phyloP scores from a whole-genome alignment of 345 rosid genomes.

The Lenwebbia sp. region DNA sequence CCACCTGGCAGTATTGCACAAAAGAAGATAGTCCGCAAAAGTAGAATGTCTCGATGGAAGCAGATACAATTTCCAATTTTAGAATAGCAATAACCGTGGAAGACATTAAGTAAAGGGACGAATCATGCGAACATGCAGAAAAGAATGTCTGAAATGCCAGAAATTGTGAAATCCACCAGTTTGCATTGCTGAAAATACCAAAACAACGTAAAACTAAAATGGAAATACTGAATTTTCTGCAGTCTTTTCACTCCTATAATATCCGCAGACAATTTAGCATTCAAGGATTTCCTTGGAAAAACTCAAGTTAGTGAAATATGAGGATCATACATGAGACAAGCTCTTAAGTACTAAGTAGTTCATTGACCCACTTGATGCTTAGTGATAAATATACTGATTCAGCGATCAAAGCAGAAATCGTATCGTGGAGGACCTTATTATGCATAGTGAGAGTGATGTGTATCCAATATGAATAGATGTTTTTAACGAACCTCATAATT shows the following conservation, averaged over 20 bases:
- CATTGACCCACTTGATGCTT: background rate
- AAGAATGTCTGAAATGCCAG: background rate
- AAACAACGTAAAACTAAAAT: background rate
- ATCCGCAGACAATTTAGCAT: background rate
- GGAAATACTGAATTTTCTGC: background rate
- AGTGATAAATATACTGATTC: background rate
- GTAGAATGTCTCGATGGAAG: background rate
- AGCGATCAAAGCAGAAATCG: background rate
- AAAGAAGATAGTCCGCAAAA: background rate
- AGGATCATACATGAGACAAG: background rate
- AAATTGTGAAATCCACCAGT: background rate
- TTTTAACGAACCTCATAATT: slow-evolving; percentile 60
- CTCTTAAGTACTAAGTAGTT: background rate
- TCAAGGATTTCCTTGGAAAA: background rate
- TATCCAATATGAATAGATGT: background rate
- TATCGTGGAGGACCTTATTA: background rate
- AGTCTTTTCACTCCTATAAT: background rate
- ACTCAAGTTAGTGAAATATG: background rate
- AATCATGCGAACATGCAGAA: background rate
- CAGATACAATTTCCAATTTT: background rate
- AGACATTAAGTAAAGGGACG: background rate
- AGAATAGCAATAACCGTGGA: background rate
- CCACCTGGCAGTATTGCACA: background rate
- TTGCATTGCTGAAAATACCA: background rate
- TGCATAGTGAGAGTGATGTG: background rate